phyloP scores from a whole-genome alignment of 140 eudicot genomes.

The Senecio squalidus region DNA sequence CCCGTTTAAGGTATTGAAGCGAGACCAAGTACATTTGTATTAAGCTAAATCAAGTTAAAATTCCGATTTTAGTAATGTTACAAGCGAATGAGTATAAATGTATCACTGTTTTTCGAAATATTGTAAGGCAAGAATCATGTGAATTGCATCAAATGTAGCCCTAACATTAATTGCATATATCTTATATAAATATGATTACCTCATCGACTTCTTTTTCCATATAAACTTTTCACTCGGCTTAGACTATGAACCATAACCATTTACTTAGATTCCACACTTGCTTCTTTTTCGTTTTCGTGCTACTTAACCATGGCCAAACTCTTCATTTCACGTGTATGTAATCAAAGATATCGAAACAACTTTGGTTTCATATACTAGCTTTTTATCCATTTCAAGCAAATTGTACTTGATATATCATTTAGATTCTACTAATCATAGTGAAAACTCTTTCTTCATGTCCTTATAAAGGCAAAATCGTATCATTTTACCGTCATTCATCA shows the following conservation, averaged over 20 bases:
- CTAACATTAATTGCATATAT: conserved; percentile 23
- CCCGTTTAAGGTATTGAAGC: too few species aligned
- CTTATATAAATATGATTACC: not conserved
- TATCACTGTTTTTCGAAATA: too few species aligned
- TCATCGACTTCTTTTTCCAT: conserved; percentile 8
- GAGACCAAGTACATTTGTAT: too few species aligned
- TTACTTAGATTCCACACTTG: conserved; percentile 20
- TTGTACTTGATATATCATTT: not conserved
- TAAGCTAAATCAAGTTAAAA: too few species aligned
- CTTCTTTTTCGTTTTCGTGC: conserved; percentile 34
- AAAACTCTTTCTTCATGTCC: not conserved
- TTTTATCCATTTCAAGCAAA: too few species aligned
- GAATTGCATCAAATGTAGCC: conserved; percentile 54
- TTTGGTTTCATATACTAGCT: too few species aligned
- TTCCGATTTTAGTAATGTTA: too few species aligned
- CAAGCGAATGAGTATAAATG: too few species aligned
- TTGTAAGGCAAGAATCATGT: conserved; percentile 80
- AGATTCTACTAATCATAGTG: too few species aligned
- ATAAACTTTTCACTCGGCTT: conserved; percentile 4
- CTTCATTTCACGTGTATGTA: too few species aligned
- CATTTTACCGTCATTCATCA: not conserved
- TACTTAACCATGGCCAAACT: conserved; percentile 28
- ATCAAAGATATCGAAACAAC: too few species aligned
- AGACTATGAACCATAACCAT: conserved; percentile 23
- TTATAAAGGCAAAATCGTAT: not conserved